phyloP scores from a whole-genome alignment of 441 rosid species.

The Capsella rubella region DNA sequence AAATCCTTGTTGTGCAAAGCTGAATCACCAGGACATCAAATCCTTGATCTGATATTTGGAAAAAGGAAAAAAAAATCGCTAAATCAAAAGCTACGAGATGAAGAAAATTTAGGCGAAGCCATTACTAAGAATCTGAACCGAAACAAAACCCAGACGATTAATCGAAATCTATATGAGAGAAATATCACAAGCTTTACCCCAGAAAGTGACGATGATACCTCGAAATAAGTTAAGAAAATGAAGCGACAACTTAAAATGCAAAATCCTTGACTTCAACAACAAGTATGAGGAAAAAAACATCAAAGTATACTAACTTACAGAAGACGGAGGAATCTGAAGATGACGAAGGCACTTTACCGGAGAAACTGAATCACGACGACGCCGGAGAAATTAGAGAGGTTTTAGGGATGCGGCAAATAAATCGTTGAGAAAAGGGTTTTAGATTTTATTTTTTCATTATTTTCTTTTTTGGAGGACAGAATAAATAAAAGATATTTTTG shows the following conservation, averaged over 20 bases:
- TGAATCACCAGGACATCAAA: conserved; percentile 39
- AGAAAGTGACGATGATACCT: not conserved
- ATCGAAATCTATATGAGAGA: not conserved
- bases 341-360: conserved; percentile 27
- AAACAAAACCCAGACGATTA: conserved; percentile 9
- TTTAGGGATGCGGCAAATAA: conserved; percentile 46
- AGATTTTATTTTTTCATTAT: not conserved
- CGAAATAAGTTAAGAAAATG: conserved; percentile 7
- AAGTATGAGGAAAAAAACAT: not conserved
- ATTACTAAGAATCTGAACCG: not conserved
- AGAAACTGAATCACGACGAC: conserved; percentile 15
- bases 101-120: not conserved
- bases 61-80: not conserved
- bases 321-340: not conserved
- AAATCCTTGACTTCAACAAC: not conserved
- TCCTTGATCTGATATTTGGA: conserved; percentile 26
- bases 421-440: conserved; percentile 40
- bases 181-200: not conserved
- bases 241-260: not conserved
- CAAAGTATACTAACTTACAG: conserved; percentile 19
- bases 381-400: conserved; percentile 40
- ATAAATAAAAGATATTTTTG: conserved; percentile 20
- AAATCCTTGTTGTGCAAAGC: conserved; percentile 34
- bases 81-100: conserved; percentile 21
- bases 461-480: not conserved